Percentiles rank a stretch among this genome's conserved stretches.
Conservation (phyloP, 768 basidiomycete genomes). For the Cyclocybe cylindracea region DNA sequence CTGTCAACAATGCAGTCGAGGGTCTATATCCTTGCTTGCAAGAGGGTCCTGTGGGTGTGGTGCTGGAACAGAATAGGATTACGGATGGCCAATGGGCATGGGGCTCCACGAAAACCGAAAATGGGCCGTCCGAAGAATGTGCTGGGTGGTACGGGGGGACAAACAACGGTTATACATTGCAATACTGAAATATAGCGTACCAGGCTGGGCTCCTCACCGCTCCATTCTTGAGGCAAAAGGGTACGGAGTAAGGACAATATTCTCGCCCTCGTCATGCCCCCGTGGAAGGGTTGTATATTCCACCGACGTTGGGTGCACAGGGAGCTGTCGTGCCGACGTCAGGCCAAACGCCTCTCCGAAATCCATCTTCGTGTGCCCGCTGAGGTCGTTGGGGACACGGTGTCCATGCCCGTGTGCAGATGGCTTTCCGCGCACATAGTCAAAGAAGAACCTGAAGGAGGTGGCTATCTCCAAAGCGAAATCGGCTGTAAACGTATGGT, state of each 20-base stretch:
- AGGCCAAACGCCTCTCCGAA: slow-evolving; percentile 44
- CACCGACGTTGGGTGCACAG: neutral
- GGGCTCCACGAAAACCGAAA: too few species aligned
- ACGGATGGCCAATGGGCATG: too few species aligned
- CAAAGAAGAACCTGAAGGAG: slow-evolving; percentile 64
- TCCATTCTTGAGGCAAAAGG: slow-evolving; percentile 4
- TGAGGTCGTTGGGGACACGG: slow-evolving; percentile 3
- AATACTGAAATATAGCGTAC: too few species aligned
- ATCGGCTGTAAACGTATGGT: slow-evolving; percentile 11
- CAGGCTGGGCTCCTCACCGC: neutral
- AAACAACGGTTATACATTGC: too few species aligned
- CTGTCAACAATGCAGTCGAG: too few species aligned
- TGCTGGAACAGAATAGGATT: too few species aligned
- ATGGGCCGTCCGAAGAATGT: too few species aligned
- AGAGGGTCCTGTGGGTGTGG: too few species aligned
- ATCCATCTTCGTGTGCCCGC: slow-evolving; percentile 19
- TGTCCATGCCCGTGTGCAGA: slow-evolving; percentile 20
- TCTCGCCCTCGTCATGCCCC: neutral
- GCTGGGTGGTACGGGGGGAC: too few species aligned
- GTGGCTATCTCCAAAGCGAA: slow-evolving; percentile 53
- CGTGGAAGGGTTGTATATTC: neutral
- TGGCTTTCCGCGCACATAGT: slow-evolving; percentile 33
- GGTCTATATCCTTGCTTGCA: too few species aligned
- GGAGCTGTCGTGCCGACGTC: slow-evolving; percentile 1
- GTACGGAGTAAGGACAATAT: slow-evolving; percentile 9